Evolutionary conservation across 352 stramenopile species (phyloP).

Genomic region (Globisporangium camurandrum): DNA sequence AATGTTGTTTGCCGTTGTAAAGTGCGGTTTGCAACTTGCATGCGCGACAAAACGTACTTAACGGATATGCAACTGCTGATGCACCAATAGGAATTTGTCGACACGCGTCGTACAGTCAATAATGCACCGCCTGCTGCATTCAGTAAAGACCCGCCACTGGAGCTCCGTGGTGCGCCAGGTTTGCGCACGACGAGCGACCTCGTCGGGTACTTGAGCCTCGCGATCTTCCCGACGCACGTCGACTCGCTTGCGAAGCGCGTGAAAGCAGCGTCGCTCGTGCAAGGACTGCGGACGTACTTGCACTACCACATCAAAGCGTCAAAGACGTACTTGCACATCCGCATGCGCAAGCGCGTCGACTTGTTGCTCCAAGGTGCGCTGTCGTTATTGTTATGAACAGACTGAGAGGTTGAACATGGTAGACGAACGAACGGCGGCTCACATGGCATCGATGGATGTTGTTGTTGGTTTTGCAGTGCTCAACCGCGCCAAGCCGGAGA

Average conservation of each 20-base stretch:
- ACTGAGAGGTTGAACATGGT: too few relatives aligned
- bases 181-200: constrained; percentile 57
- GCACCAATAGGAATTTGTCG: constrained; percentile 78
- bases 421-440: not conserved
- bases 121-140: constrained; percentile 91
- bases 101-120: constrained; percentile 89
- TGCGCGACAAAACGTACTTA: too few relatives aligned
- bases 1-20: too few relatives aligned
- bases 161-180: constrained; percentile 66
- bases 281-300: constrained; percentile 90
- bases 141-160: constrained; percentile 84
- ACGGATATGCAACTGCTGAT: not conserved
- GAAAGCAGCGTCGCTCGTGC: constrained; percentile 82
- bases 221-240: constrained; percentile 88
- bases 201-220: constrained; percentile 86
- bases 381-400: not conserved
- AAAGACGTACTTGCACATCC: constrained; percentile 94
- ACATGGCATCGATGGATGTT: not conserved
- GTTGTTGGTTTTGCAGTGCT: constrained; percentile 48
- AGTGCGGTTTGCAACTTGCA: too few relatives aligned
- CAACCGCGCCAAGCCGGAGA: constrained; percentile 87
- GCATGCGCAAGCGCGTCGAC: constrained; percentile 92
- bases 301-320: constrained; percentile 96
- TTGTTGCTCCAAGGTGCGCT: constrained; percentile 82
- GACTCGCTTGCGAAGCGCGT: constrained; percentile 81